Evolutionary conservation across 176 grass and related monocot species (phyloP), one percentile per base, ranked within the genome.

Genomic region (Bonia amplexicaulis): DNA sequence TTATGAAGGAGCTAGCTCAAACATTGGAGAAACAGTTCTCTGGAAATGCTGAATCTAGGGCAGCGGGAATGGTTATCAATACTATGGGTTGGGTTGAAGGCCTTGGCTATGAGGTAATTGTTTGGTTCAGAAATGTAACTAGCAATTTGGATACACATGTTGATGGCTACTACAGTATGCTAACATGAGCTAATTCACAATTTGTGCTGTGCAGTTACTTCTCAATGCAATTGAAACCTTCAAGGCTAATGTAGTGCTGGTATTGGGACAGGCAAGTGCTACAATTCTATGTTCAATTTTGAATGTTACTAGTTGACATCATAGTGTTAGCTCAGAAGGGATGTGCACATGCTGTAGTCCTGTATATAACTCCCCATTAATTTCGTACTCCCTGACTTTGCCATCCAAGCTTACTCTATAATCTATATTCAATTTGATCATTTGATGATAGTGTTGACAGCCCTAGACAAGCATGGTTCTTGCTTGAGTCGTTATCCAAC

Each of bases 31-130:
- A 81, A 80, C 93, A 93, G 33, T 98, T 95, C 44, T 90, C 87
- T 76, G 93, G 96, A 13, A 98, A 96, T 92, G 88, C 89, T 74
- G 93, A 98, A 93, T 93, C 93, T 71, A 95, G 89, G 87, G 96
- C 96, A 77, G 93, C 96, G 0, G 93, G 96, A 81, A 93, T 98
- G 93, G 71, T 98, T 60, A 94, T 98, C 66, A 98, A 98, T 53
- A 94, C 91, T 33, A 98, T 98, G 91, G 96, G 96, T n/a, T 98
- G 96, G 96, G 96, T 98, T 76, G 96, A 98, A 95, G 93, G 93
- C 46, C 93, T 98, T 86, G 96, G 96, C 26, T 95, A 94, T 25
- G 93, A 95, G 91, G 96, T 98, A 79, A 79, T 39, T 80, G 35
- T 12, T 83, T 74, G 29, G 6, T 78, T 83, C 41, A 70, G 25